phyloP scores from a whole-genome alignment of 371 early-diverging fungal genomes.

The Actinomucor elegans region DNA sequence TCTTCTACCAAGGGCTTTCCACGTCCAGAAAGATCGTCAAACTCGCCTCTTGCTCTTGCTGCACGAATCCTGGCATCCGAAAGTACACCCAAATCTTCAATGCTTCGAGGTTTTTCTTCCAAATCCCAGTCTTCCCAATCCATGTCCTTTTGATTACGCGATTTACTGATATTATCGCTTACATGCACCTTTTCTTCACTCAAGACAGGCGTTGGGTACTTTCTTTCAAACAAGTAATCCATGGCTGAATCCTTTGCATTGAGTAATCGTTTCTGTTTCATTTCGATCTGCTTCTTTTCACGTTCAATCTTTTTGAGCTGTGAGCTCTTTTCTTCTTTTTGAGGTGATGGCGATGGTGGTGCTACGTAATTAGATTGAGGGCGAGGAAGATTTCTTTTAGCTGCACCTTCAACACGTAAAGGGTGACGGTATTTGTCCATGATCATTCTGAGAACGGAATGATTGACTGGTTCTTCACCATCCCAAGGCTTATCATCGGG shows the following conservation, averaged over 20 bases:
- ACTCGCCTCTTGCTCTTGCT: conserved; percentile 43
- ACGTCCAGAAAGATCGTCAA: conserved; percentile 46
- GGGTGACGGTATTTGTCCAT: conserved; percentile 34
- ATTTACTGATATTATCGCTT: background rate
- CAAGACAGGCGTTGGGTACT: background rate
- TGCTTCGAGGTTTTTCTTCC: conserved; percentile 3
- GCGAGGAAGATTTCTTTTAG: conserved; percentile 25
- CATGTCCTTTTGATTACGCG: conserved; percentile 3
- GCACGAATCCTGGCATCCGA: conserved; percentile 44
- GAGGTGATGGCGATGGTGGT: background rate
- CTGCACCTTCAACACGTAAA: conserved; percentile 36
- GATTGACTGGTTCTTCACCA: conserved; percentile 29
- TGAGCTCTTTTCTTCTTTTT: conserved; percentile 19
- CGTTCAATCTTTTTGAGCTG: conserved; percentile 21
- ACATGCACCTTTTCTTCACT: conserved; percentile 2
- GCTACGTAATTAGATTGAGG: conserved; percentile 17
- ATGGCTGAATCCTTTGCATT: conserved; percentile 27
- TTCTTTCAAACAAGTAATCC: conserved; percentile 21
- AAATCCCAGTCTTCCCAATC: conserved; percentile 16
- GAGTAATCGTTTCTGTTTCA: conserved; percentile 20
- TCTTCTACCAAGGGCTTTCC: conserved; percentile 44
- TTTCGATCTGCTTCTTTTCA: conserved; percentile 8
- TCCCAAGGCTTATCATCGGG: conserved; percentile 32
- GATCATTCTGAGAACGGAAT: conserved; percentile 34
- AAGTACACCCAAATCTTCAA: conserved; percentile 21